Conservation (phyloP, 225 moss, liverwort and hornwort genomes). For the Rhytidiadelphus loreus region DNA sequence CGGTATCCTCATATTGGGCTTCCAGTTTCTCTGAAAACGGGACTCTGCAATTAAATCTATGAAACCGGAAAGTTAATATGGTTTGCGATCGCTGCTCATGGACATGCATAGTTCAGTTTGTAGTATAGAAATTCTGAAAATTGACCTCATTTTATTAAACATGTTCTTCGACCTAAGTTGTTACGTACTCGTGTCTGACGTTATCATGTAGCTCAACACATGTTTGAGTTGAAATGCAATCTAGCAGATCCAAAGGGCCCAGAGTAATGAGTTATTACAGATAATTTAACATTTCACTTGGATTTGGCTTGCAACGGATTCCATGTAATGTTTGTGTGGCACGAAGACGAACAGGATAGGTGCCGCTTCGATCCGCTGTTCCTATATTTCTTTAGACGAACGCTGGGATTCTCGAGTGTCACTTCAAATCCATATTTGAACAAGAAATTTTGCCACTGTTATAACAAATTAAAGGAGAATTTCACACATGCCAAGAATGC, state of each 20-base stretch:
- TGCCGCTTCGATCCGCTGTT: not conserved
- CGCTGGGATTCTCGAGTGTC: not conserved
- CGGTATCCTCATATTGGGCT: not conserved
- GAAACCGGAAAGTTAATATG: too few relatives aligned
- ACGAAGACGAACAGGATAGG: not conserved
- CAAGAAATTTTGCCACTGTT: not conserved
- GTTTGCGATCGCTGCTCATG: too few relatives aligned
- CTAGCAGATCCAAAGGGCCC: not conserved
- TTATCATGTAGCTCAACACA: not conserved
- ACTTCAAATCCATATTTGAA: not conserved
- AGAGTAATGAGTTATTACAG: not conserved
- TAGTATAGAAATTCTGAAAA: too few relatives aligned
- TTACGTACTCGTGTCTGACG: not conserved
- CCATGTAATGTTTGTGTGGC: not conserved
- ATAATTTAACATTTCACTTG: not conserved
- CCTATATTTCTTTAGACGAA: not conserved
- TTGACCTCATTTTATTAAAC: not conserved
- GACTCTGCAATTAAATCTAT: not conserved
- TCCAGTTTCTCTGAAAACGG: not conserved
- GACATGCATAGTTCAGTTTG: too few relatives aligned
- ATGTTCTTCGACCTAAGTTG: too few relatives aligned
- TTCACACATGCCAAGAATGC: not conserved
- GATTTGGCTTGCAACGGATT: not conserved
- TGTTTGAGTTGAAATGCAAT: not conserved
- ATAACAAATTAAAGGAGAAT: too few relatives aligned